Conservation (phyloP, 345 rosid genomes). For the Arabis alpina region DNA sequence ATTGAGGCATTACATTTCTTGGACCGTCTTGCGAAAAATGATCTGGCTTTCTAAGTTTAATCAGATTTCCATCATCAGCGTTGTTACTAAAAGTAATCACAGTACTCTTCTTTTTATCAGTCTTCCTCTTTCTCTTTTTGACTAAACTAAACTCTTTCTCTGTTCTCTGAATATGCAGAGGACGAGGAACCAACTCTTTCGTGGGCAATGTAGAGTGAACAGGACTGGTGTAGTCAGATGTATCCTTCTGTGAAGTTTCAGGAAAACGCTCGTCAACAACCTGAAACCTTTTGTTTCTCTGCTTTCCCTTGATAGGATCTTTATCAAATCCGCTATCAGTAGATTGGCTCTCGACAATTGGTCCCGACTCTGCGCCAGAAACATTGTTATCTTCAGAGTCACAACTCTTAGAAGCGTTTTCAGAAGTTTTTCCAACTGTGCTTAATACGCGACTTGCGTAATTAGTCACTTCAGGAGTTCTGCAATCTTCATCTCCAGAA, state of each 20-base stretch:
- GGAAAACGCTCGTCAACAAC: constrained; percentile 39
- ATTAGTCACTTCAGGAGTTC: constrained; percentile 43
- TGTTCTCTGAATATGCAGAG: constrained; percentile 46
- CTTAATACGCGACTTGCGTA: constrained; percentile 30
- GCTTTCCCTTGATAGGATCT: constrained; percentile 45
- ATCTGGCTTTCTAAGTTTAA: constrained; percentile 42
- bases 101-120: constrained; percentile 46
- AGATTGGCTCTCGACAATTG: constrained; percentile 43
- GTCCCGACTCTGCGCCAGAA: constrained; percentile 40
- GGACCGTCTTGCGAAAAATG: constrained; percentile 34
- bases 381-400: constrained; percentile 47
- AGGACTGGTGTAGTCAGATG: constrained; percentile 38
- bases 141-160: constrained; percentile 47
- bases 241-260: constrained; percentile 35
- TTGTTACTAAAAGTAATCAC: constrained; percentile 40
- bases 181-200: constrained; percentile 44
- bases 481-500: constrained; percentile 50
- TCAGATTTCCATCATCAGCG: constrained; percentile 43
- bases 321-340: constrained; percentile 42
- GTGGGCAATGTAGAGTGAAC: constrained; percentile 36
- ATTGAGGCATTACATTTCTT: constrained; percentile 37
- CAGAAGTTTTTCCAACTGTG: constrained; percentile 21
- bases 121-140: constrained; percentile 57
- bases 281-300: constrained; percentile 50
- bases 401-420: constrained; percentile 37